These are phyloP conservation scores for Termitomyces heimii DNA, from an alignment of 768 basidiomycete genomes.

Conservation along the genomic window DNA sequence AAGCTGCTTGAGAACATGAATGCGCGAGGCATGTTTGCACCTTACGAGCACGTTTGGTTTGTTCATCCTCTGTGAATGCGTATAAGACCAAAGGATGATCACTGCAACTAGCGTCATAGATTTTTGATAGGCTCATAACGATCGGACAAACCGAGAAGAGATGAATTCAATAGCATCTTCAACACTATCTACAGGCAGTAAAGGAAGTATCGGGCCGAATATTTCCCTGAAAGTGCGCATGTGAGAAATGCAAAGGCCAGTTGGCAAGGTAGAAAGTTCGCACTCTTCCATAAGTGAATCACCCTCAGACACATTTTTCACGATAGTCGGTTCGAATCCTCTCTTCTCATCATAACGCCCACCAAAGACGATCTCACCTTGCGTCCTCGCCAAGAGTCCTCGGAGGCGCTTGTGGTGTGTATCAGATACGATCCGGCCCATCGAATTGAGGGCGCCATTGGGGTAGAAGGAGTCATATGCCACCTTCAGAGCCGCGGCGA, in stretches of 20 bases:
- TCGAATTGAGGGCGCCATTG: conserved; percentile 39
- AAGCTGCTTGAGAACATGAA: neutral
- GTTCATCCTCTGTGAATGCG: conserved; percentile 48
- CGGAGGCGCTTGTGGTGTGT: conserved; percentile 49
- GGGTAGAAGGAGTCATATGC: conserved; percentile 48
- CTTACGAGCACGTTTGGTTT: conserved; percentile 33
- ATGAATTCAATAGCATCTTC: conserved; percentile 53
- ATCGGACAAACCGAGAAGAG: conserved; percentile 36
- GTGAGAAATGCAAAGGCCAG: neutral
- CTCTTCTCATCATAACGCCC: conserved; percentile 35
- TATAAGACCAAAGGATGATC: conserved; percentile 60
- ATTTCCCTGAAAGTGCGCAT: conserved; percentile 43
- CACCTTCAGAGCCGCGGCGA: conserved; percentile 38
- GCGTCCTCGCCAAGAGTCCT: conserved; percentile 44
- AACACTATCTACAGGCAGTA: conserved; percentile 50
- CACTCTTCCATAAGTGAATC: conserved; percentile 63
- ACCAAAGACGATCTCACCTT: conserved; percentile 52
- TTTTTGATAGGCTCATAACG: neutral
- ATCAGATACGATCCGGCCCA: conserved; percentile 47
- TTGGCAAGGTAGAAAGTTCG: conserved; percentile 10
- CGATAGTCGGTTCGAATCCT: conserved; percentile 55
- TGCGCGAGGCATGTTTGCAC: neutral
- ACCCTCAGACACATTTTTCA: conserved; percentile 43
- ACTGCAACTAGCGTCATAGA: conserved; percentile 22
- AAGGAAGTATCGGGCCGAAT: conserved; percentile 67